Evolutionary conservation across 768 basidiomycete species (phyloP), one percentile per base, ranked within the genome.

Genomic region (Mycena rosella): DNA sequence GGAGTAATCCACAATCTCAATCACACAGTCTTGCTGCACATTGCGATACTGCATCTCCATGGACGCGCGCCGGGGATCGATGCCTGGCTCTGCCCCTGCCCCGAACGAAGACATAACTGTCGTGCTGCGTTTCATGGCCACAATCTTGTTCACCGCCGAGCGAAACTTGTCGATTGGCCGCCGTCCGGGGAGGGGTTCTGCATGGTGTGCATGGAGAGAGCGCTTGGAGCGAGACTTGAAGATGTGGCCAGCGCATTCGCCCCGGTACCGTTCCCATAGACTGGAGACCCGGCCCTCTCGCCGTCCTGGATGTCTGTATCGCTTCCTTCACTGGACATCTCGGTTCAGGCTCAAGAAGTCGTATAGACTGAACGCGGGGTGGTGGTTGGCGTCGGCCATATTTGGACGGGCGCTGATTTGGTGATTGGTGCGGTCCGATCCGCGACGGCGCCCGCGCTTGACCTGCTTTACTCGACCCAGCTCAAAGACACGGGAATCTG

Each of bases 81-180:
- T 77, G 56, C 91, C 91, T 10, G 90, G 91, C 74, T 93, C 91
- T 18, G 88, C 90, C 17, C 91, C 91, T n/a, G 86, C 77, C 29
- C 79, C 76, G 2, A 79, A 65, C 13, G 38, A 47, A 10, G 60
- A 32, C 30, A 70, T 20, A 22, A 78, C 76, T 9, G 76, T 79
- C 53, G 87, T 82, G 24, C 87, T 86, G 20, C 87, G 86, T 61
- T 83, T 84, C 78, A 92, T 81, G 6, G 86, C 80, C 56, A 93
- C 91, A 32, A 92, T 83, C 74, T 87, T 90, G 62, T 84, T 85
- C 32, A 87, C 90, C 0, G 84, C 81, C 1, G 80, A 72, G 22
- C 87, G 83, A 75, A 92, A 91, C 26, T 78, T 79, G 24, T 82
- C 80, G 34, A 65, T 72, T 0, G 83, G 80, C 42, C 60, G 60